Base-by-base conservation (phyloP, 768 basidiomycete genomes). In the Galerina sulciceps region DNA sequence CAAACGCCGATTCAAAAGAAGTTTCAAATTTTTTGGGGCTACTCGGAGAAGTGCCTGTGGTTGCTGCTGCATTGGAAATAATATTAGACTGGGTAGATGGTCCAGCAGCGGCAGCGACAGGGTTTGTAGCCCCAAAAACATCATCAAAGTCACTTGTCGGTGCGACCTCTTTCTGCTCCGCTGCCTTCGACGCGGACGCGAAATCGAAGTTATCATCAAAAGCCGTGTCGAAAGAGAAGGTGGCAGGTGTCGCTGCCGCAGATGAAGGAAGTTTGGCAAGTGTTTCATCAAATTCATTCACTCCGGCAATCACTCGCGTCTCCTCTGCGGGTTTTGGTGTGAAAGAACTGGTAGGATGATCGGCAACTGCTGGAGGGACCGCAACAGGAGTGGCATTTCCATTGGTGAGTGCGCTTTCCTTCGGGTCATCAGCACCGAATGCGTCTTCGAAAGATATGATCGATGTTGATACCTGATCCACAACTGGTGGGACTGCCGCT, bases 251-350 rank as follows among this genome's bases (percentile, higher is more conserved):
- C 10, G 82, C 65, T 10, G 72, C 63, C 9, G 72, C 67, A 37
- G 71, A 75, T 34, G 70, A 68, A 0, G 84, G 72, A 18, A 84
- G 73, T 60, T 82, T 85, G 15, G 85, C 83, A 67, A 93, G 79
- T 0, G 89, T 87, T 67, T 91, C 90, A 66, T 93, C 91, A 63
- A 93, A 91, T 50, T 84, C 90, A 61, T 79, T 85, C 1, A 87
- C 78, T 14, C 85, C 87, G 53, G 81, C 79, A 62, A 65, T 47
- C 40, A 62, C 48, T 2, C 54, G 35, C 35, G 62, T 41, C 6
- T 55, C 64, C 40, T 69, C 57, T 11, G 65, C 58, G 14, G 63
- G 62, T 45, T 73, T 72, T 8, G 58, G 63, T 34, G 26, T 35
- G 15, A 45, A 55, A 2, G 45, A 69, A 45, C 59, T 61, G 45